Percentiles rank a stretch among this genome's conserved stretches.
These are phyloP conservation scores for Physcomitrium patens DNA, from an alignment of 225 moss, liverwort and hornwort genomes.

Conservation along the genomic window DNA sequence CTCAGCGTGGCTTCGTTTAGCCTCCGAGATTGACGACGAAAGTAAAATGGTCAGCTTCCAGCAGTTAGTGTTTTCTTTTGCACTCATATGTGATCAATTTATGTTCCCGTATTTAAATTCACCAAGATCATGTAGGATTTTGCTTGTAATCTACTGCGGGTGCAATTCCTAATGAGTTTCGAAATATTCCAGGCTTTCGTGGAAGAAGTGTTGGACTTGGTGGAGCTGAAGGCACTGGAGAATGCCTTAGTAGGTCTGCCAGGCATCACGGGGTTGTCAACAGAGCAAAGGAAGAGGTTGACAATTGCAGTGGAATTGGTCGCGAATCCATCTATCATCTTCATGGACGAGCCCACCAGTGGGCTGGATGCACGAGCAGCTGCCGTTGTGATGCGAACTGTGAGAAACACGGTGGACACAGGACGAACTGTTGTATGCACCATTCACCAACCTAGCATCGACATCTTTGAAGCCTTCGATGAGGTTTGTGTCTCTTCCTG, in stretches of 20 bases:
- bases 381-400: constrained; percentile 67
- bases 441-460: constrained; percentile 21
- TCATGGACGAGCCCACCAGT: constrained; percentile 68
- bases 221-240: constrained; percentile 51
- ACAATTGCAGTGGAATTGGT: constrained; percentile 64
- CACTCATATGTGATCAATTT: background rate
- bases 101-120: background rate
- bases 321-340: constrained; percentile 61
- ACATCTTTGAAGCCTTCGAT: constrained; percentile 64
- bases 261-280: constrained; percentile 52
- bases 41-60: constrained; percentile 54
- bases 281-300: constrained; percentile 52
- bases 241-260: constrained; percentile 56
- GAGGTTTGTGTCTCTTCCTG: background rate
- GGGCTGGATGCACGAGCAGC: constrained; percentile 63
- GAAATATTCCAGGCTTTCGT: constrained; percentile 45
- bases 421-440: constrained; percentile 55
- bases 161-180: background rate
- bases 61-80: background rate
- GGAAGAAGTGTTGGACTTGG: constrained; percentile 61
- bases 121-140: too few species aligned
- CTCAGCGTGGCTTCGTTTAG: constrained; percentile 83
- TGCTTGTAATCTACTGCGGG: too few species aligned
- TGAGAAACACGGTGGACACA: constrained; percentile 55
- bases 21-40: constrained; percentile 45